Evolutionary conservation across 2,329 filamentous ascomycete species (phyloP), one percentile per base, ranked within the genome.

Genomic region (Aspergillus versicolor): DNA sequence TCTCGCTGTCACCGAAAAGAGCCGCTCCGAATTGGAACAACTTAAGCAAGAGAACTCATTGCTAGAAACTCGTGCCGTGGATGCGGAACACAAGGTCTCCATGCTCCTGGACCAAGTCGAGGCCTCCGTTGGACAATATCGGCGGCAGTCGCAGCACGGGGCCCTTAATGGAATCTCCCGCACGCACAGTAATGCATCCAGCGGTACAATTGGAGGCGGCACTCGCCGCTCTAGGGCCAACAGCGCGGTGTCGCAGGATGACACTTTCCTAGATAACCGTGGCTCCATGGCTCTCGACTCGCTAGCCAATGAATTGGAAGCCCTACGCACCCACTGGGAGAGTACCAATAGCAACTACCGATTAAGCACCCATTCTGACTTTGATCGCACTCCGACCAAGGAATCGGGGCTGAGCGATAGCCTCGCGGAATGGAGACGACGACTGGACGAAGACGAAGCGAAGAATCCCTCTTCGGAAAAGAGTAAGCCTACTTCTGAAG

Each of bases 291-390:
- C 92, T 3, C 83, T 99, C 19, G 94, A 99, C 74, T 94, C 88
- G 62, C 84, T 99, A 22, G 93, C 94, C 11, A 91, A 86, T 61
- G 94, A 99, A 77, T 85, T 99, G 7, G 94, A 99, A 72, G 89
- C 90, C 12, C 81, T 99, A 47, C 86, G 93, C 52, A 90, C 82
- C 52, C 92, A 97, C 67, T 99, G 94, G 94, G 92, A 97, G 77
- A 91, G 88, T 40, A 96, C 92, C 12, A 97, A 93, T 77, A 94
- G 95, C 75, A 95, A 91, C 68, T 97, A 97, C 74, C 88, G 94
- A 22, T 79, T 97, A 44, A 96, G 91, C 74, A 92, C 88, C 68
- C 87, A 89, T 51, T 95, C 96, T 67, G 92, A 97, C 70, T 92
- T 95, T 66, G 92, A 96, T 56, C 79, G 76, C 47, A 80, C 78